These are phyloP conservation scores for Arxiozyma bovina DNA, from an alignment of 1,139 yeast genomes.

Conservation along the genomic window DNA sequence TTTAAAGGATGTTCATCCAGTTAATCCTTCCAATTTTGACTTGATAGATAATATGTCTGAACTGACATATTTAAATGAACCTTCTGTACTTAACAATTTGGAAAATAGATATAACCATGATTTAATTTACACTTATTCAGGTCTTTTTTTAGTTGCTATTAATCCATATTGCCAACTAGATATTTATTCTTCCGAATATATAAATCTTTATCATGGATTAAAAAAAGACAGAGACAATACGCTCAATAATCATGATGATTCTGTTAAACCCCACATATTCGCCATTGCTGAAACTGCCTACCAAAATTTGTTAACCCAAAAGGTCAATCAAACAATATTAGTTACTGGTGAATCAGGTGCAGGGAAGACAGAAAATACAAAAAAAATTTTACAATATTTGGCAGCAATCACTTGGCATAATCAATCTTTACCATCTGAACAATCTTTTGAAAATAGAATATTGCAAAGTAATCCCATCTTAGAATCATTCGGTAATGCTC, in stretches of 20 bases:
- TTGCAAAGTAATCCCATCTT: slow-evolving; percentile 90
- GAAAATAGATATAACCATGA: slow-evolving; percentile 70
- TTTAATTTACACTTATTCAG: slow-evolving; percentile 70
- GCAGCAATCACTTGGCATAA: slow-evolving; percentile 55
- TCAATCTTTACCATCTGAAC: background rate
- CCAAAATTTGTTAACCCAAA: slow-evolving; percentile 60
- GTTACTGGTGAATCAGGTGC: slow-evolving; percentile 99
- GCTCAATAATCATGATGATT: slow-evolving; percentile 33
- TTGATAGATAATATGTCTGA: slow-evolving; percentile 94
- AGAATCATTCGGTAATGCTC: slow-evolving; percentile 96
- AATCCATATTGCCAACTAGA: slow-evolving; percentile 79
- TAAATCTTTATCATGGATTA: slow-evolving; percentile 41
- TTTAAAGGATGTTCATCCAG: slow-evolving; percentile 44
- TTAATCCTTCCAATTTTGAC: slow-evolving; percentile 88
- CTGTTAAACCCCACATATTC: slow-evolving; percentile 76
- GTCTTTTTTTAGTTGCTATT: slow-evolving; percentile 88
- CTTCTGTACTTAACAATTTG: slow-evolving; percentile 81
- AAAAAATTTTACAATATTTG: slow-evolving; percentile 84
- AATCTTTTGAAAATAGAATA: slow-evolving; percentile 69
- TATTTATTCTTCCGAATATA: slow-evolving; percentile 58
- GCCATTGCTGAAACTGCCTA: slow-evolving; percentile 87
- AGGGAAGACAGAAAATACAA: slow-evolving; percentile 97
- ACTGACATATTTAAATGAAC: slow-evolving; percentile 86
- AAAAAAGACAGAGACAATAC: background rate
- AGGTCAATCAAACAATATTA: slow-evolving; percentile 76